phyloP scores from a whole-genome alignment of 306 rosid genomes.

The Benincasa hispida region DNA sequence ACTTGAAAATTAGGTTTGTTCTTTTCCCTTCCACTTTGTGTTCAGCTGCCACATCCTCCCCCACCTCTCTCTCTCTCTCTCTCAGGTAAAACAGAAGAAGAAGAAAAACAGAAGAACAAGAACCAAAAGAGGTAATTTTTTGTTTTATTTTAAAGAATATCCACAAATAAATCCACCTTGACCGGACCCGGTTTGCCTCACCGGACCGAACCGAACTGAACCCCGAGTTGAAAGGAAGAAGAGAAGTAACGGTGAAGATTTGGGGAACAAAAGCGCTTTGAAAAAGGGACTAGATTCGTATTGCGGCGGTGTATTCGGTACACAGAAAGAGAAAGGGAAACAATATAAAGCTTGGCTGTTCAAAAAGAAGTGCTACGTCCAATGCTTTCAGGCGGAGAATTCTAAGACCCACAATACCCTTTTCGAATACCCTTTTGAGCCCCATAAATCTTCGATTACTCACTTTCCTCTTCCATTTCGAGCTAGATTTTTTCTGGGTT shows the following conservation, averaged over 20 bases:
- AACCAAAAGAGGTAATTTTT: no score
- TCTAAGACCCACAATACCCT: background rate
- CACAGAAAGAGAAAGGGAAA: background rate
- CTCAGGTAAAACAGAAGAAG: no score
- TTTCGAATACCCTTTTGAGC: background rate
- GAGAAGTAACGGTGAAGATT: background rate
- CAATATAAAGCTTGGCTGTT: background rate
- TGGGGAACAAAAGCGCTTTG: background rate
- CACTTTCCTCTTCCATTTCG: background rate
- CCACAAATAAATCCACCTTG: no score
- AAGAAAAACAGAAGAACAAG: no score
- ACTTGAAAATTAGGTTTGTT: no score
- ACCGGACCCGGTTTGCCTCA: no score
- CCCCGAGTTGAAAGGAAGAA: background rate
- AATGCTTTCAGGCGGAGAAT: background rate
- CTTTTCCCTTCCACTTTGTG: no score
- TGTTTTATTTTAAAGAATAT: no score
- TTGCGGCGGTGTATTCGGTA: background rate
- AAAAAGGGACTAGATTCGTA: background rate
- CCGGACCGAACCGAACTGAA: no score
- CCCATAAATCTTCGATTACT: background rate
- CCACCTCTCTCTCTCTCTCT: no score
- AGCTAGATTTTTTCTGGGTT: background rate
- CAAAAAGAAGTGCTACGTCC: background rate
- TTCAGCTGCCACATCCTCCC: no score